These are phyloP conservation scores for Lithospermum erythrorhizon DNA, from an alignment of 257 asterid genomes.

Conservation along the genomic window DNA sequence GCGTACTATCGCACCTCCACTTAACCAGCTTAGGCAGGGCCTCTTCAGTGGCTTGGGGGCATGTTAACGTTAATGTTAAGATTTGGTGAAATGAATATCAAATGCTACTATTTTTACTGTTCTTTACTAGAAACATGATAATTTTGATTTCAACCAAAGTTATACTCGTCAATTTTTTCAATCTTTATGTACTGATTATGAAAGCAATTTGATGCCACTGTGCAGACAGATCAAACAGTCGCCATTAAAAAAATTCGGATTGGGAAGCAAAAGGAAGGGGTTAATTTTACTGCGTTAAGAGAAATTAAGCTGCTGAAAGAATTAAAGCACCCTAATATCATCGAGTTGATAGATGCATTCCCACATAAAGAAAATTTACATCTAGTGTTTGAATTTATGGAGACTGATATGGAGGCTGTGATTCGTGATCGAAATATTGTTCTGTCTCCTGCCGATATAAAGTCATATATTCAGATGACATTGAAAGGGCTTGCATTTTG, in stretches of 20 bases:
- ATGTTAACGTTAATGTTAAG: too few relatives aligned
- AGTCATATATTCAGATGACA: slow-evolving; percentile 93
- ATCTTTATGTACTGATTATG: background rate
- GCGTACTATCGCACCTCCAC: too few relatives aligned
- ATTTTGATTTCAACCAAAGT: too few relatives aligned
- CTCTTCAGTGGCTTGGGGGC: too few relatives aligned
- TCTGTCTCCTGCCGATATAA: slow-evolving; percentile 89
- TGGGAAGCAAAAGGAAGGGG: slow-evolving; percentile 97
- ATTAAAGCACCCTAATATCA: slow-evolving; percentile 79
- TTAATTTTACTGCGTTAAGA: slow-evolving; percentile 85
- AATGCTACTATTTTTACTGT: too few relatives aligned
- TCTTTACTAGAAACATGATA: too few relatives aligned
- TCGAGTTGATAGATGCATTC: slow-evolving; percentile 79
- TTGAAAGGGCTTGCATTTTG: slow-evolving; percentile 84
- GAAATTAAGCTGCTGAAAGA: slow-evolving; percentile 94
- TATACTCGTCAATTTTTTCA: too few relatives aligned
- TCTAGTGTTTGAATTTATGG: slow-evolving; percentile 99
- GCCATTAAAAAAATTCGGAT: slow-evolving; percentile 94
- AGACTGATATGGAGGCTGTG: slow-evolving; percentile 96
- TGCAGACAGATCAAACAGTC: slow-evolving; percentile 86
- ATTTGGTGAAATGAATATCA: too few relatives aligned
- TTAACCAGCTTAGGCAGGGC: too few relatives aligned
- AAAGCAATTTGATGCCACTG: background rate
- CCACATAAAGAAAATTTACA: slow-evolving; percentile 95
- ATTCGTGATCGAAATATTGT: slow-evolving; percentile 84